These are phyloP conservation scores for Cryphonectria parasitica DNA, from an alignment of 2,329 filamentous ascomycete species.

Conservation along the genomic window DNA sequence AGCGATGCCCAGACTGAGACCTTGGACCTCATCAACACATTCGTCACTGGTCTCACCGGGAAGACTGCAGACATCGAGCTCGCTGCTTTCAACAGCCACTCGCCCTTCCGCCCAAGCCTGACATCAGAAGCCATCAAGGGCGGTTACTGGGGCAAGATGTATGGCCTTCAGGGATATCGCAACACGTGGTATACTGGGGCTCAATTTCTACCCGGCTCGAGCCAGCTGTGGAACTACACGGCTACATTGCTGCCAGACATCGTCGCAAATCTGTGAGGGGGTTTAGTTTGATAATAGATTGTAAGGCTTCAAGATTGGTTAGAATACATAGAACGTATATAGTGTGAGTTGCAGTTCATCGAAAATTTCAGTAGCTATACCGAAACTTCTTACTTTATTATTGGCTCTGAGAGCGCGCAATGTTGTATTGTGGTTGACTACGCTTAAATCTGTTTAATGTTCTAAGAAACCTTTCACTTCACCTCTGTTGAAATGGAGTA, in stretches of 20 bases:
- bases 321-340: not conserved
- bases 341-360: too few relatives aligned
- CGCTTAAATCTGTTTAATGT: too few relatives aligned
- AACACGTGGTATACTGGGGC: conserved; percentile 42
- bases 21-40: conserved; percentile 18
- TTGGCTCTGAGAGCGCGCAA: not conserved
- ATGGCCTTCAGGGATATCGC: conserved; percentile 39
- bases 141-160: conserved; percentile 39
- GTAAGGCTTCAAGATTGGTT: not conserved
- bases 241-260: conserved; percentile 2
- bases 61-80: conserved; percentile 22
- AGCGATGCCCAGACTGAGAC: conserved; percentile 15
- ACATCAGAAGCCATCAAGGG: conserved; percentile 32
- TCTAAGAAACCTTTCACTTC: too few relatives aligned
- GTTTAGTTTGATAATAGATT: not conserved
- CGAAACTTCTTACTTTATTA: not conserved
- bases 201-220: conserved; percentile 25
- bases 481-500: too few relatives aligned
- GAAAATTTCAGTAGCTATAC: not conserved
- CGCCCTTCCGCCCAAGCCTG: conserved; percentile 34
- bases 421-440: not conserved
- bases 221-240: conserved; percentile 11
- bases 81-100: conserved; percentile 32
- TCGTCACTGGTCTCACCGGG: conserved; percentile 5
- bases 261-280: not conserved